Conservation (phyloP, 352 stramenopile species). For the Globisporangium carolinianum region DNA sequence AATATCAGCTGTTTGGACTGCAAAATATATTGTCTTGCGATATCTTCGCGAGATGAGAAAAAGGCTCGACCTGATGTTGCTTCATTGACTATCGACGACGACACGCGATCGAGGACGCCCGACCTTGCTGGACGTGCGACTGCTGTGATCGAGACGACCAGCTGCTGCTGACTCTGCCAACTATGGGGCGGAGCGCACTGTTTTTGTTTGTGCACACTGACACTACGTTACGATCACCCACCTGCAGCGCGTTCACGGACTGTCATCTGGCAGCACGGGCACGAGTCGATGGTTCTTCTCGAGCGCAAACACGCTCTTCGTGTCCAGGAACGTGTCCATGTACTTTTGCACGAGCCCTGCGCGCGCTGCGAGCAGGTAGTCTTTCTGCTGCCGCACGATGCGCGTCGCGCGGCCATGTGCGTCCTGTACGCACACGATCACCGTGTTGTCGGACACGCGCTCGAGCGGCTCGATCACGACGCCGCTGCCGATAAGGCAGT, state of each 20-base stretch:
- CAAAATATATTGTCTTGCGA: too few species aligned
- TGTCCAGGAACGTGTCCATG: constrained; percentile 59
- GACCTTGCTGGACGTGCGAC: too few species aligned
- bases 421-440: constrained; percentile 60
- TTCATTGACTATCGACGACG: too few species aligned
- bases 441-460: constrained; percentile 57
- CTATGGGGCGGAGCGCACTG: too few species aligned
- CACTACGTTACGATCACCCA: background rate
- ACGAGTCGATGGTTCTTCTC: constrained; percentile 74
- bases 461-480: constrained; percentile 65
- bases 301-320: constrained; percentile 68
- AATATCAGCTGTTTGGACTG: too few species aligned
- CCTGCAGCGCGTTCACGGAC: background rate
- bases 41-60: too few species aligned
- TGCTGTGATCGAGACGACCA: too few species aligned
- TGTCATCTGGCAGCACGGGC: constrained; percentile 5
- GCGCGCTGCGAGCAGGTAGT: constrained; percentile 54
- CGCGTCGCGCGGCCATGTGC: constrained; percentile 20
- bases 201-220: too few species aligned
- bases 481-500: constrained; percentile 77
- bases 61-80: too few species aligned
- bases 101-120: too few species aligned
- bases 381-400: constrained; percentile 50
- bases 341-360: constrained; percentile 64
- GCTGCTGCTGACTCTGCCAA: too few species aligned